Conservation (phyloP, 177 flowering plant species). For the Vitis hybrid region DNA sequence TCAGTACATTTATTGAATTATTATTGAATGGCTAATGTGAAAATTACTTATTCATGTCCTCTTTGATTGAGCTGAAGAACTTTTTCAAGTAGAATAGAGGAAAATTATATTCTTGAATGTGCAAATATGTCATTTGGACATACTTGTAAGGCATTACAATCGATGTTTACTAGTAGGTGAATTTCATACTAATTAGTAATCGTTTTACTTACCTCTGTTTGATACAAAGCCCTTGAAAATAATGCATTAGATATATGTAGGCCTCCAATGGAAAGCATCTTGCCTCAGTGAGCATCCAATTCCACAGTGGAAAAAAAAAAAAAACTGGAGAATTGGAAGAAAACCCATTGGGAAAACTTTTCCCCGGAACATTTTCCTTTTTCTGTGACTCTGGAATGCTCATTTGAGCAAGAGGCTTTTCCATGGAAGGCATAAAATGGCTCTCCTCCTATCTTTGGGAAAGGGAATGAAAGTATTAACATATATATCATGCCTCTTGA, state of each 20-base stretch:
- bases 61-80: not conserved
- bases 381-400: slow-evolving; percentile 36
- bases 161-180: not conserved
- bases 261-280: slow-evolving; percentile 44
- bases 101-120: too few relatives aligned
- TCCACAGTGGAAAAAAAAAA: not conserved
- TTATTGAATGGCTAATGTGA: not conserved
- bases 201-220: slow-evolving; percentile 2
- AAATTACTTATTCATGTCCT: not conserved
- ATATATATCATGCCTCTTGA: not conserved
- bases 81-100: not conserved
- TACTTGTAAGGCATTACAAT: not conserved
- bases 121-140: too few relatives aligned
- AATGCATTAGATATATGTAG: not conserved
- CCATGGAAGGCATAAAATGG: slow-evolving; percentile 18
- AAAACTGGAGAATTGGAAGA: not conserved
- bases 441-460: not conserved
- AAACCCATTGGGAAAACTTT: not conserved
- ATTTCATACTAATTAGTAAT: not conserved
- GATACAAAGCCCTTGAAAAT: slow-evolving; percentile 1
- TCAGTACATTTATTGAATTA: not conserved
- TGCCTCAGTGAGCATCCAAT: slow-evolving; percentile 47
- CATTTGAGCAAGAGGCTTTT: slow-evolving; percentile 56
- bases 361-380: not conserved
- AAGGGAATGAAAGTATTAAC: not conserved